phyloP scores from a whole-genome alignment of 108 stramenopile genomes.

The Schizochytrium sp. region DNA sequence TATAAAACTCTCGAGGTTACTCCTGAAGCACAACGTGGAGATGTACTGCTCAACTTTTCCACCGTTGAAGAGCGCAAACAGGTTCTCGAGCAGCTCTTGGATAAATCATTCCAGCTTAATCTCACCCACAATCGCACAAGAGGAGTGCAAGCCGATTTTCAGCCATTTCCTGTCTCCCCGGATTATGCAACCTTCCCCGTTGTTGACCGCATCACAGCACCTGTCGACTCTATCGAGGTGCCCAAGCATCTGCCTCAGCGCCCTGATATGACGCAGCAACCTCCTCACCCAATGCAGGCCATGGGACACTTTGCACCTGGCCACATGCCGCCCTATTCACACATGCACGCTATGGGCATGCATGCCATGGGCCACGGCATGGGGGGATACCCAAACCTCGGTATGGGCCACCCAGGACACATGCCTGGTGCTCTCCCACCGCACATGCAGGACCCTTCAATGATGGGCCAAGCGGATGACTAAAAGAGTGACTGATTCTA shows the following conservation, averaged over 20 bases:
- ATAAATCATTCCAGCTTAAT: not conserved
- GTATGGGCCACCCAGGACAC: not conserved
- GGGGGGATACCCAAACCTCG: conserved; percentile 25
- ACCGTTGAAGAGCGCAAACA: conserved; percentile 4
- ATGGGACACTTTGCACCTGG: not conserved
- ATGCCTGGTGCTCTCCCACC: not conserved
- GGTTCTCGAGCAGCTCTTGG: conserved; percentile 42
- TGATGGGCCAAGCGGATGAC: not conserved
- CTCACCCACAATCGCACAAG: not conserved
- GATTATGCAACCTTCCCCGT: conserved; percentile 32
- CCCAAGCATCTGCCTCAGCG: conserved; percentile 16
- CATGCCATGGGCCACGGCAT: conserved; percentile 21
- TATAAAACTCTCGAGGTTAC: not conserved
- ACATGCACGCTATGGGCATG: conserved; percentile 42
- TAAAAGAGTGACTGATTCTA: too few relatives aligned
- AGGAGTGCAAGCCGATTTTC: not conserved
- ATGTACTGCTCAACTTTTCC: conserved; percentile 37
- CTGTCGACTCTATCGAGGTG: conserved; percentile 30
- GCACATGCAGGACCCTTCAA: conserved; percentile 32
- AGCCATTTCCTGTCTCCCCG: not conserved
- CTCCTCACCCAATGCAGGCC: not conserved
- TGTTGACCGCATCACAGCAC: not conserved
- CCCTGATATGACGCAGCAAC: not conserved
- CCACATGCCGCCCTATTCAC: conserved; percentile 27
- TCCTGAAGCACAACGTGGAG: not conserved